phyloP scores from a whole-genome alignment of 2,329 filamentous ascomycete species.

The Tetracladium maxilliforme region DNA sequence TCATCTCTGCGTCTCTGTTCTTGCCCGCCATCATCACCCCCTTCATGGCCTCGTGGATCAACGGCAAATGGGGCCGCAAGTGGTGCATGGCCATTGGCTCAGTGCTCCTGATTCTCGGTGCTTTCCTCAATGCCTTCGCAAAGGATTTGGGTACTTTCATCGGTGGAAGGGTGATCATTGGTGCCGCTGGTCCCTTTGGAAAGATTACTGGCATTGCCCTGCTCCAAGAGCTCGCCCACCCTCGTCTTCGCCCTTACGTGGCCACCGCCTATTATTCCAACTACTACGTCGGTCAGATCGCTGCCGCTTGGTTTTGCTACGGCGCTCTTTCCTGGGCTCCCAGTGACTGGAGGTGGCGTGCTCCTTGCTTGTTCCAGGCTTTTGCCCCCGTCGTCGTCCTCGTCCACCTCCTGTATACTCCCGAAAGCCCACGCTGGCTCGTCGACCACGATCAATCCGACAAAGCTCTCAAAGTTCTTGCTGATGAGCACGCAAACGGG shows the following conservation, averaged over 20 bases:
- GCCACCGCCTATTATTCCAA: no score
- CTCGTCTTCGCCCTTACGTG: constrained; percentile 1
- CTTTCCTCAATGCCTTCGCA: background rate
- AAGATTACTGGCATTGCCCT: constrained; percentile 1
- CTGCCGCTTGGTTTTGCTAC: constrained; percentile 3
- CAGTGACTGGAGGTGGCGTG: no score
- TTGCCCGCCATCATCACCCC: background rate
- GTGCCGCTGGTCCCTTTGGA: background rate
- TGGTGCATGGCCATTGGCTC: background rate
- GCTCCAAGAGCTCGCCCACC: constrained; percentile 2
- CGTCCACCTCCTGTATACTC: no score
- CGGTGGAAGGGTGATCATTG: background rate
- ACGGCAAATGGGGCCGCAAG: constrained; percentile 1
- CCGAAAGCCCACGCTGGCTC: no score
- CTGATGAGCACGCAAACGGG: no score
- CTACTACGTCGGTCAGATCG: constrained; percentile 4
- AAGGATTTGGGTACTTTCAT: constrained; percentile 1
- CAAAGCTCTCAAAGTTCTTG: no score
- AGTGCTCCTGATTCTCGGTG: constrained; percentile 1
- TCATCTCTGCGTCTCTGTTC: constrained; percentile 1
- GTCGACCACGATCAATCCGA: no score
- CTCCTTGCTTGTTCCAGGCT: no score
- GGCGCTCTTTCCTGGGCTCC: no score
- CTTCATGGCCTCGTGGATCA: constrained; percentile 1
- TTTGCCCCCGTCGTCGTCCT: no score